Conservation (phyloP, 2,329 filamentous ascomycete species). For the Neofusicoccum laricinum region DNA sequence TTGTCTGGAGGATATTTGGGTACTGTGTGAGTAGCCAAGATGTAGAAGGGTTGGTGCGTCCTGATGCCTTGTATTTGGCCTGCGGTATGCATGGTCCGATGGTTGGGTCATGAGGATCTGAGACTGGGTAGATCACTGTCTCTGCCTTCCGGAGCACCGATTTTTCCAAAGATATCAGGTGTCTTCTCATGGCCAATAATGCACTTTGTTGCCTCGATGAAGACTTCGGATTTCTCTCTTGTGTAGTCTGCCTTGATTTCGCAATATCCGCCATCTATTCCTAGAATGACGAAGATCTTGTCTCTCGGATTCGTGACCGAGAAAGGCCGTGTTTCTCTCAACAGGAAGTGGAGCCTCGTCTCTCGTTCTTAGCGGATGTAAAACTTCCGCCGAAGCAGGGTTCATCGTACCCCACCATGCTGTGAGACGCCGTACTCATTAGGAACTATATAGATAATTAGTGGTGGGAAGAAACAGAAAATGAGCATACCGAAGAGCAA, state of each 20-base stretch:
- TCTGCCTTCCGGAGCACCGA: constrained; percentile 18
- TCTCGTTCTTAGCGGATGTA: neutral
- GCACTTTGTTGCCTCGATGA: constrained; percentile 20
- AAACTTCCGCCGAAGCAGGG: neutral
- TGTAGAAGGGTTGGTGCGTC: neutral
- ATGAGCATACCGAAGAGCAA: neutral
- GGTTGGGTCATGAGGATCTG: neutral
- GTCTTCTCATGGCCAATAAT: constrained; percentile 19
- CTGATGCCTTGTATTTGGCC: neutral
- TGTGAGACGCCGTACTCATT: constrained; percentile 17
- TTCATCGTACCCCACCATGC: constrained; percentile 6
- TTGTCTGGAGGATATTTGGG: neutral
- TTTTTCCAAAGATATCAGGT: constrained; percentile 21
- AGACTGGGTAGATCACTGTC: constrained; percentile 13
- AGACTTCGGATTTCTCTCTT: constrained; percentile 16
- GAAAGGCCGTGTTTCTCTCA: neutral
- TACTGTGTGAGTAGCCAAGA: neutral
- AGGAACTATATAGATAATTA: constrained; percentile 11
- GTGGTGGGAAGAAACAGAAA: neutral
- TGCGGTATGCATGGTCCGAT: neutral
- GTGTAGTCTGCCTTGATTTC: constrained; percentile 19
- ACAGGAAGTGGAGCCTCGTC: neutral
- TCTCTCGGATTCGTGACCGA: constrained; percentile 19
- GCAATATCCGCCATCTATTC: constrained; percentile 12
- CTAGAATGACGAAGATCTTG: constrained; percentile 23